Base-by-base conservation (phyloP, 768 basidiomycete genomes). In the Pleurotus eryngii region DNA sequence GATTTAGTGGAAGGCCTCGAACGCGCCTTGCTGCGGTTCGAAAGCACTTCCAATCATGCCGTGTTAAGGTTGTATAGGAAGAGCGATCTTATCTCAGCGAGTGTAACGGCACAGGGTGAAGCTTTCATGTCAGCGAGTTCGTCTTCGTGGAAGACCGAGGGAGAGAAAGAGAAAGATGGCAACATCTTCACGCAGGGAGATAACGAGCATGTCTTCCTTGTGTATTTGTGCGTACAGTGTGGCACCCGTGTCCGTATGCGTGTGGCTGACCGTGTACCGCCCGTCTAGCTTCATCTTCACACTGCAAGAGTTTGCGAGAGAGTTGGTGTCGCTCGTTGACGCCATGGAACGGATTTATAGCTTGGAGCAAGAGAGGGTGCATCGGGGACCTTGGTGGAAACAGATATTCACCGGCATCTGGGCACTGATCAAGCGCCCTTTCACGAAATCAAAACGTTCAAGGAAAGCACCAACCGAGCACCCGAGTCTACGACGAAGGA, bases 231-330 rank as follows among this genome's bases (percentile, higher is more conserved):
- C 68, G 53, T 38, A 49, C 15, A n/a, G 39, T n/a, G 6, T 14
- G 49, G 15, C n/a, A 2, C 14, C n/a, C 14, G 0, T 17, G 20
- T 17, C 9, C 5, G 49, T 55, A 9, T 15, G 26, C 54, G 58
- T 39, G 64, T 24, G 5, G 40, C 40, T 4, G 17, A 26, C 30
- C 14, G 20, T 35, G 37, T 4, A 60, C 12, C 3, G 30, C 27
- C 27, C 18, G 20, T 12, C 26, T 60, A 97, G 95, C 75, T 98
- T 96, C 72, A 89, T 97, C 61, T 99, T 98, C 72, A 96, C 94
- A 0, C 69, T 98, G 45, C 94, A 99, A 71, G 97, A 98, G 67
- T 98, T 98, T 67, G 83, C 92, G 6, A 77, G 81, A 57, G 96
- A 98, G 69, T 71, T 96, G 50, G 76, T 89, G 30, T 85, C 84